Base-by-base conservation (phyloP, 345 rosid genomes). In the Linum usitatissimum region DNA sequence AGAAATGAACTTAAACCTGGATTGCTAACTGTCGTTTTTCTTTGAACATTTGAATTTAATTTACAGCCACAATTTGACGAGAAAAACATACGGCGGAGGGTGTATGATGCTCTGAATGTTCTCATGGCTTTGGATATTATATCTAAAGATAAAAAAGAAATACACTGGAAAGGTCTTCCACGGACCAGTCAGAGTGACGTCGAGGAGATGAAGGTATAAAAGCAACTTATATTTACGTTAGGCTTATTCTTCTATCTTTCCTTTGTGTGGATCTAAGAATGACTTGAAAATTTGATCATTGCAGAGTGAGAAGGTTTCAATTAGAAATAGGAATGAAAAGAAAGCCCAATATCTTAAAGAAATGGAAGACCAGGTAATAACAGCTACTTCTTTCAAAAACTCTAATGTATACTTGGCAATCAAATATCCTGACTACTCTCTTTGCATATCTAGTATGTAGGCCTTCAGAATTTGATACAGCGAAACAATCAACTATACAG, bases 81-180 rank as follows among this genome's bases (percentile, higher is more conserved):
- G 83, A 94, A 94, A 75, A 94, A 90, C 83, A 94, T 94, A 62
- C 78, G 99, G 65, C 70, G 99, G 70, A 83, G 99, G 81, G 99
- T 94, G 53, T 94, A 94, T 75, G 99, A 94, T 81, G 99, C 99
- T 21, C 76, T 94, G 59, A 94, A 94, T 76, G 99, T 94, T 31
- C 95, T 94, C 62, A 94, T 90, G 99, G 99, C 99, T 10, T 86
- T 94, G 88, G 97, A 94, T 81, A 94, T 94, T 49, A 85, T 94
- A 70, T 88, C 99, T 6, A 94, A 94, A 70, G 95, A 90, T 82
- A 90, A 94, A 74, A 94, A 94, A 42, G 97, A 90, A 71, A 94
- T 94, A 71, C 97, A 85, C 36, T 94, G 99, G 99, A 88, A 80
- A 79, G 99, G 99, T 75, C 91, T 94, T 68, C 99, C 99, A 67